A percentile compares a stretch with the other conserved stretches of the same genome.
These are phyloP conservation scores for Botrytis paeoniae DNA, from an alignment of 2,329 filamentous ascomycete genomes.

Conservation along the genomic window DNA sequence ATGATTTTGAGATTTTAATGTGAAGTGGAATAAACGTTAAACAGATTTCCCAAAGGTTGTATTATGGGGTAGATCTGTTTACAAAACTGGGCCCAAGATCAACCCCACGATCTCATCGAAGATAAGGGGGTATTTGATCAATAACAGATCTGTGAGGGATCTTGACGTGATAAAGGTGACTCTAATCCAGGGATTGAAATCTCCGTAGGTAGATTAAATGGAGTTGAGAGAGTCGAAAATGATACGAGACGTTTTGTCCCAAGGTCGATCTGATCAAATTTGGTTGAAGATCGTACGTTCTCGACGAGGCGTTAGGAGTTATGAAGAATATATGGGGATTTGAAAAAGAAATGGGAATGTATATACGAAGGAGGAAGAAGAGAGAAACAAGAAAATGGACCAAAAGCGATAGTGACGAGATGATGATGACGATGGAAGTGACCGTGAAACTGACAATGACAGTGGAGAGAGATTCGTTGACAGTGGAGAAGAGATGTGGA, in stretches of 20 bases:
- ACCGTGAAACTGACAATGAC: neutral
- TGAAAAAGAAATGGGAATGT: neutral
- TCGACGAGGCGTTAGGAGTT: neutral
- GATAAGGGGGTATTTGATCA: neutral
- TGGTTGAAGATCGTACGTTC: slow-evolving; percentile 11
- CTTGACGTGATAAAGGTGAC: neutral
- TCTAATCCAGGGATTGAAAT: neutral
- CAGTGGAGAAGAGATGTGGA: neutral
- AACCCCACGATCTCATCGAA: slow-evolving; percentile 14
- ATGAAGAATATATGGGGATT: neutral
- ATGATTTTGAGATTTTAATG: slow-evolving; percentile 21
- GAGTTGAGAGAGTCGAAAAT: neutral
- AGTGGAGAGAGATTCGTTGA: neutral
- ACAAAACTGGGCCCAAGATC: slow-evolving; percentile 13
- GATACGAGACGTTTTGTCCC: neutral
- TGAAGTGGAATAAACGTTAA: neutral
- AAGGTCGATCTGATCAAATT: neutral
- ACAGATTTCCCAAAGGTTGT: neutral
- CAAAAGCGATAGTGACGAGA: neutral
- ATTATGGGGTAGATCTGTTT: slow-evolving; percentile 8
- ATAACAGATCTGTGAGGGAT: neutral
- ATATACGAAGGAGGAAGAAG: neutral
- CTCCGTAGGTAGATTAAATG: neutral
- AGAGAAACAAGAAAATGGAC: neutral
- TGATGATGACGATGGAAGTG: neutral